Conservation (phyloP, 257 asterid species). For the Knoxia roxburghii region DNA sequence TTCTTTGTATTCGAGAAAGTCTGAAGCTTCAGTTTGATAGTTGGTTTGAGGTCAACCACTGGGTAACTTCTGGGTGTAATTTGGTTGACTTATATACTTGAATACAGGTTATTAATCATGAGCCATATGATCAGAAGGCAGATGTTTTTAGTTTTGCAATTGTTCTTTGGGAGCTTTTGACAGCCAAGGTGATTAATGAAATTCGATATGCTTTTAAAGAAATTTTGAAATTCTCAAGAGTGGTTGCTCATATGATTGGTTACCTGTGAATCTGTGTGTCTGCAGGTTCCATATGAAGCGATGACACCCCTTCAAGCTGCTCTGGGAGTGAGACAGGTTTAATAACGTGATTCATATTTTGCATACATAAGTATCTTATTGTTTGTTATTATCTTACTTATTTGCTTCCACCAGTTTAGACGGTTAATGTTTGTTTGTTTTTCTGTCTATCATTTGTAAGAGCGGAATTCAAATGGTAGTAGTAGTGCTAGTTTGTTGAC, state of each 20-base stretch:
- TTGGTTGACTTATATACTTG: background rate
- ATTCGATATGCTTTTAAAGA: conserved; percentile 12
- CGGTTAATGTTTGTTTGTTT: background rate
- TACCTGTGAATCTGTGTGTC: conserved; percentile 13
- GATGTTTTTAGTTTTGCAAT: conserved; percentile 90
- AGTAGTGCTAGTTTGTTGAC: background rate
- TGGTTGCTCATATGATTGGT: background rate
- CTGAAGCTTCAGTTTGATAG: background rate
- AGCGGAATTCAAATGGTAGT: background rate
- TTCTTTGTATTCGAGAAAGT: background rate
- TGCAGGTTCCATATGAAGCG: conserved; percentile 75
- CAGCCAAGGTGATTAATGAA: conserved; percentile 53
- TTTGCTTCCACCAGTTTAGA: background rate
- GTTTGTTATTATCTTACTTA: background rate
- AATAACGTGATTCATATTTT: conserved; percentile 7
- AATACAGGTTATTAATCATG: conserved; percentile 73
- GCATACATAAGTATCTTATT: background rate
- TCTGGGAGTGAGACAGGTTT: conserved; percentile 84
- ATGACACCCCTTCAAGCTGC: conserved; percentile 89
- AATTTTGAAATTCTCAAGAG: background rate
- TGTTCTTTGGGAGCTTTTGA: conserved; percentile 92
- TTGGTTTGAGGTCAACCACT: background rate
- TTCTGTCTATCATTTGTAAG: background rate
- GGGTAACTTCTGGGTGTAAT: background rate
- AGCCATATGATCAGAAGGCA: conserved; percentile 88